phyloP scores from a whole-genome alignment of 179 eudicot species.

The Sideroxylon spinosum region DNA sequence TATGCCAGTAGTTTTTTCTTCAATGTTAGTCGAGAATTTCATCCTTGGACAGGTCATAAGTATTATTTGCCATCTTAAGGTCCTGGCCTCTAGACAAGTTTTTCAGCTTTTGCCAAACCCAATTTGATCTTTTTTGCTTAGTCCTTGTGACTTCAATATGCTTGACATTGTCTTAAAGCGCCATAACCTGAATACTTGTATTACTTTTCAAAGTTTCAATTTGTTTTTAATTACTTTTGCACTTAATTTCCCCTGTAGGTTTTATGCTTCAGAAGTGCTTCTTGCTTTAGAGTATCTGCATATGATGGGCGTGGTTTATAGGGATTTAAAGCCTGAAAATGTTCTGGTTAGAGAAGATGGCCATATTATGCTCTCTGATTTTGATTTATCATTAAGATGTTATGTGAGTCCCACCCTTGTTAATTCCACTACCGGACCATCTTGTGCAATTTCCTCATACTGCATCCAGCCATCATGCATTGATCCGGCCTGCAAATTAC shows the following conservation, averaged over 20 bases:
- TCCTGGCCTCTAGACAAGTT: too few species aligned
- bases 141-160: not conserved
- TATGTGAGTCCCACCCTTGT: conserved; percentile 59
- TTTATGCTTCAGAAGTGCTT: conserved; percentile 81
- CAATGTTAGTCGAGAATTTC: not conserved
- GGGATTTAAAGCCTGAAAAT: conserved; percentile 80
- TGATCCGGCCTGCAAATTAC: conserved; percentile 56
- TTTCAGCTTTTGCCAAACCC: not conserved
- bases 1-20: not conserved
- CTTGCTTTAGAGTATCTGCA: conserved; percentile 78
- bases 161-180: not conserved
- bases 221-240: not conserved
- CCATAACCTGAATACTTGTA: not conserved
- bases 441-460: conserved; percentile 49
- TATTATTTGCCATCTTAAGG: not conserved
- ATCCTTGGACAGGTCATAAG: not conserved
- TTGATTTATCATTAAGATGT: conserved; percentile 67
- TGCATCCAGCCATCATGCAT: conserved; percentile 66
- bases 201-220: not conserved
- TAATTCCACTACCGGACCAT: conserved; percentile 37
- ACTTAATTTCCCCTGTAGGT: conserved; percentile 34
- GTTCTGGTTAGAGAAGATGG: conserved; percentile 75
- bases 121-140: not conserved
- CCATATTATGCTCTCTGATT: conserved; percentile 75
- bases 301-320: conserved; percentile 88